Conservation (phyloP, 176 grass and related monocot species). For the Rhynchospora pubera region DNA sequence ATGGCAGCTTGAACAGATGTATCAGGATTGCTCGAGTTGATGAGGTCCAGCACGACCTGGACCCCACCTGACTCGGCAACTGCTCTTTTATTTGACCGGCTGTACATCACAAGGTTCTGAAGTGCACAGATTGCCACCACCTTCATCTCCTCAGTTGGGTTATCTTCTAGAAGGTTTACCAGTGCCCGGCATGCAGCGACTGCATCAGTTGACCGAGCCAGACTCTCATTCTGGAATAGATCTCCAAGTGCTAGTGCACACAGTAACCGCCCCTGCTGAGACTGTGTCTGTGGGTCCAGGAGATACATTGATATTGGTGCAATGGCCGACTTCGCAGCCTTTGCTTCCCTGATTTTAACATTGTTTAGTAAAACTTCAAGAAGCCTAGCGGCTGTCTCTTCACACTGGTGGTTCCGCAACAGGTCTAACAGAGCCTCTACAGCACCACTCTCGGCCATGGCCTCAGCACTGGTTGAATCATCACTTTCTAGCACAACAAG, state of each 20-base stretch:
- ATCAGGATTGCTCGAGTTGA: slow-evolving; percentile 98
- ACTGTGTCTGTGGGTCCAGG: slow-evolving; percentile 96
- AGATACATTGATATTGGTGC: slow-evolving; percentile 99
- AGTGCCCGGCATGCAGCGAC: slow-evolving; percentile 94
- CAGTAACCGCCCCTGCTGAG: slow-evolving; percentile 93
- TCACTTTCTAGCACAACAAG: slow-evolving; percentile 97
- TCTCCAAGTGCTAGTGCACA: slow-evolving; percentile 96
- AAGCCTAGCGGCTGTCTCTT: slow-evolving; percentile 97
- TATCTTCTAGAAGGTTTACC: slow-evolving; percentile 98
- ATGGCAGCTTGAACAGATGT: slow-evolving; percentile 98
- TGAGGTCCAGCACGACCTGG: slow-evolving; percentile 91
- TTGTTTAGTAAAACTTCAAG: slow-evolving; percentile 95
- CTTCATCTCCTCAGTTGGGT: slow-evolving; percentile 99
- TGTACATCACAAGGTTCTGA: slow-evolving; percentile 98
- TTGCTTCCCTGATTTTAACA: slow-evolving; percentile 94
- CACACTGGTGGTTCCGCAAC: slow-evolving; percentile 87
- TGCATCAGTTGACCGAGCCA: slow-evolving; percentile 87
- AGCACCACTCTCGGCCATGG: slow-evolving; percentile 98
- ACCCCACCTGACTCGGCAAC: slow-evolving; percentile 99
- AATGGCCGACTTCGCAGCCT: slow-evolving; percentile 96
- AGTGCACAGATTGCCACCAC: slow-evolving; percentile 97
- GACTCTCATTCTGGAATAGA: slow-evolving; percentile 96
- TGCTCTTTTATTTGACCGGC: slow-evolving; percentile 94
- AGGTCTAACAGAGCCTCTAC: slow-evolving; percentile 91
- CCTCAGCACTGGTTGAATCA: slow-evolving; percentile 97